Conservation (phyloP, 768 basidiomycete species). For the Panaeolus papilionaceus region DNA sequence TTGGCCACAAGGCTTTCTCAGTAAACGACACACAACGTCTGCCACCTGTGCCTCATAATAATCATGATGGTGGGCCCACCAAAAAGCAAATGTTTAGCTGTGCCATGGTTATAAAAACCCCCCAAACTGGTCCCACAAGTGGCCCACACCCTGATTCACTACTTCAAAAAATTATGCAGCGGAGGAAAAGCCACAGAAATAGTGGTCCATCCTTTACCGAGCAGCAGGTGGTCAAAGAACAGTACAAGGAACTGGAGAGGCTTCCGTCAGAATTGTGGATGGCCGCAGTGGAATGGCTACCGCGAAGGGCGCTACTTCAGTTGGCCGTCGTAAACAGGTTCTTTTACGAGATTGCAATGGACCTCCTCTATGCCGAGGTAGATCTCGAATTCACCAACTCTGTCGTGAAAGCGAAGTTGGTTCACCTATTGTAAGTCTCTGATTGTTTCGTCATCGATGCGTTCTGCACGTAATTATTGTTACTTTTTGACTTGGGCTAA, state of each 20-base stretch:
- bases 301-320: constrained; percentile 30
- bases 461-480: background rate
- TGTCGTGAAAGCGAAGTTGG: constrained; percentile 20
- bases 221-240: background rate
- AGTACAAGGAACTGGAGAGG: background rate
- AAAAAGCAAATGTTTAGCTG: background rate
- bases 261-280: constrained; percentile 43
- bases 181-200: background rate
- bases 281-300: constrained; percentile 35
- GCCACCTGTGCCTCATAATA: background rate
- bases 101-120: background rate
- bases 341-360: constrained; percentile 40
- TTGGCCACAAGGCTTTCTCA: background rate
- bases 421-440: constrained; percentile 25
- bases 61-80: background rate
- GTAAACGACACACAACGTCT: background rate
- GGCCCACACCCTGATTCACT: too few species aligned
- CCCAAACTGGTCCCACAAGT: background rate
- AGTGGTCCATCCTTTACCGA: background rate
- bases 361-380: constrained; percentile 35
- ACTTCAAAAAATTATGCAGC: background rate
- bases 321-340: constrained; percentile 38
- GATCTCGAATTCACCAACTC: constrained; percentile 30
- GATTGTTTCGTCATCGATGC: too few species aligned
- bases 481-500: background rate